These are phyloP conservation scores for Epithemia pelagica DNA, from an alignment of 108 stramenopile genomes.

Conservation along the genomic window DNA sequence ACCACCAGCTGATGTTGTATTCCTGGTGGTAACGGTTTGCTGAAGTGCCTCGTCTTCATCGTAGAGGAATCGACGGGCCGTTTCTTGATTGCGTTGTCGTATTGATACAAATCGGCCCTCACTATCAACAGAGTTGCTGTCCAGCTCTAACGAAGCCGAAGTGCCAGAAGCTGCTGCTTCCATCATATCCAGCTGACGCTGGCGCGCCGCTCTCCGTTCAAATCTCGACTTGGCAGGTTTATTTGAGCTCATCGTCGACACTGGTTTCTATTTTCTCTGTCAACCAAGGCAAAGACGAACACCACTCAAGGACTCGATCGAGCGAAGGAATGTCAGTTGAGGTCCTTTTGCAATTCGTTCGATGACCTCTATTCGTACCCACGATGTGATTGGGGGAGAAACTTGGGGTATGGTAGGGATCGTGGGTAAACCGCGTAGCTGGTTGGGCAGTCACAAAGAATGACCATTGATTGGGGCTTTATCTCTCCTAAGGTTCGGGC, in stretches of 20 bases:
- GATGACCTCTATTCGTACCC: too few relatives aligned
- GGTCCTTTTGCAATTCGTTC: too few relatives aligned
- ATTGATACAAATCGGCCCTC: conserved; percentile 1
- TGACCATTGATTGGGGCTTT: too few relatives aligned
- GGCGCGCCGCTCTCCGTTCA: conserved; percentile 20
- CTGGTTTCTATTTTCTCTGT: background rate
- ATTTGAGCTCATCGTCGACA: background rate
- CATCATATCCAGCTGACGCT: conserved; percentile 20
- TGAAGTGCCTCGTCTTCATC: conserved; percentile 29
- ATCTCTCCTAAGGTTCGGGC: too few relatives aligned
- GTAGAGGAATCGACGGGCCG: conserved; percentile 31
- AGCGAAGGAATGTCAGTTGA: too few relatives aligned
- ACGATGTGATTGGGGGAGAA: too few relatives aligned
- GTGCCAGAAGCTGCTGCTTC: conserved; percentile 17
- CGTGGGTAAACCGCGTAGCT: too few relatives aligned
- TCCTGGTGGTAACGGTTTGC: background rate
- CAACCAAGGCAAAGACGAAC: background rate
- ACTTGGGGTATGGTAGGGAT: too few relatives aligned
- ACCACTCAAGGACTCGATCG: too few relatives aligned
- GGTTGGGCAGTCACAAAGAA: too few relatives aligned
- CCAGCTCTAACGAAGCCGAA: conserved; percentile 4
- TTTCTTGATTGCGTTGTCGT: conserved; percentile 14
- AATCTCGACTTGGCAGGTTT: conserved; percentile 5
- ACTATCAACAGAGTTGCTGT: background rate
- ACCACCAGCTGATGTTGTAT: conserved; percentile 4